These are phyloP conservation scores for Nicotiana paniculata DNA, from an alignment of 257 asterid species.

Conservation along the genomic window DNA sequence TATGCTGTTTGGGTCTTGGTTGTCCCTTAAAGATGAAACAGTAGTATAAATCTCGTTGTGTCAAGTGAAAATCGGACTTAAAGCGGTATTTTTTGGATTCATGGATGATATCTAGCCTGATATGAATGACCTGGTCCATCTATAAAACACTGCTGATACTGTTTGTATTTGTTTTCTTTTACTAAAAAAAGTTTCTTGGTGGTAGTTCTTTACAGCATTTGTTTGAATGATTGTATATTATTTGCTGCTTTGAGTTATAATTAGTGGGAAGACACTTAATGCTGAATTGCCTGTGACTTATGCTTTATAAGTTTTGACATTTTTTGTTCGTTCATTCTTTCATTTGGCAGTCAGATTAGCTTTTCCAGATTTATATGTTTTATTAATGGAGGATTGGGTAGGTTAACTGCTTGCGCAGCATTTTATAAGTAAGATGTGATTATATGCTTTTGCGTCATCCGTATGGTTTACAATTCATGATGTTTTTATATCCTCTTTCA, in stretches of 20 bases:
- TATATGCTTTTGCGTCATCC: neutral
- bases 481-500: neutral
- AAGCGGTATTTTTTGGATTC: neutral
- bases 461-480: neutral
- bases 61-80: neutral
- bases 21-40: neutral
- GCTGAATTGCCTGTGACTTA: neutral
- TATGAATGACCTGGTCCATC: neutral
- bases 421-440: neutral
- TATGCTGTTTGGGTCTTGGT: neutral
- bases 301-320: neutral
- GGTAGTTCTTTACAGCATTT: neutral
- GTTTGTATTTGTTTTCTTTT: neutral
- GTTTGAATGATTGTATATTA: neutral
- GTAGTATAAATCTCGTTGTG: neutral
- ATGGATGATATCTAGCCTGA: neutral
- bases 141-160: neutral
- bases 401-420: neutral
- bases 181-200: neutral
- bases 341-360: neutral
- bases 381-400: neutral
- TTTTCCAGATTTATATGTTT: neutral
- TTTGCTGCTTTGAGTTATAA: neutral
- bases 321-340: neutral
- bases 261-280: neutral